Base-by-base conservation (phyloP, 2,329 filamentous ascomycete genomes). In the Ceratocystis colombiana region DNA sequence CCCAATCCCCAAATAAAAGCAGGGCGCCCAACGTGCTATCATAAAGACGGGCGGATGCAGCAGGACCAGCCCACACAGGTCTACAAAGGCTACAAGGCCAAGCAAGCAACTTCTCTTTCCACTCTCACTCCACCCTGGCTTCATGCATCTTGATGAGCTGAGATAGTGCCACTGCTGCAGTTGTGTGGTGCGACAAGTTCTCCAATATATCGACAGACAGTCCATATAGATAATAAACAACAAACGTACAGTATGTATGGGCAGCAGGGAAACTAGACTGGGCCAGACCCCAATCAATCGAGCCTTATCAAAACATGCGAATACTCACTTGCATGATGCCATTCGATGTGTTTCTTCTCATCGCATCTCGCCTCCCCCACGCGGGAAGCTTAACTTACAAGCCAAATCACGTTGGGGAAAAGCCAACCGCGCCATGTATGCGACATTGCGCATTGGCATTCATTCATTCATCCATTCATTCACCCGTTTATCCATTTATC, bases 111-210 rank as follows among this genome's bases (percentile, higher is more conserved):
- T 22, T 28, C 53, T 57, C 53, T 30, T 30, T 17, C 53, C 22
- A 50, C 48, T 20, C 37, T 41, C 37, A 41, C 37, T 41, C 37
- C 45, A 55, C 50, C 3, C 15, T 57, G 53, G 53, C 53, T 28
- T 57, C 22, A 17, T 57, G 53, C 53, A 6, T 30, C 53, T 17
- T 20, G 22, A n/a, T 30, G 53, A 57, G 53, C 53, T 57, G 53
- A 57, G 53, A 57, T 28, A 30, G 53, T 57, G 53, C 53, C 53
- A 57, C 53, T n/a, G 28, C 22, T 57, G 28, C 53, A 30, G 25
- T 57, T 50, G 46, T n/a, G n/a, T 57, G 22, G 48, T 50, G 10
- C 12, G 48, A 50, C 48, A 20, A 3, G 22, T 50, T 50, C 48
- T 50, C 48, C 48, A 50, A 20, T 15, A 30, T 28, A 30, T 57